These are phyloP conservation scores for Tricholoma flavovirens DNA, from an alignment of 768 basidiomycete species.

Conservation along the genomic window DNA sequence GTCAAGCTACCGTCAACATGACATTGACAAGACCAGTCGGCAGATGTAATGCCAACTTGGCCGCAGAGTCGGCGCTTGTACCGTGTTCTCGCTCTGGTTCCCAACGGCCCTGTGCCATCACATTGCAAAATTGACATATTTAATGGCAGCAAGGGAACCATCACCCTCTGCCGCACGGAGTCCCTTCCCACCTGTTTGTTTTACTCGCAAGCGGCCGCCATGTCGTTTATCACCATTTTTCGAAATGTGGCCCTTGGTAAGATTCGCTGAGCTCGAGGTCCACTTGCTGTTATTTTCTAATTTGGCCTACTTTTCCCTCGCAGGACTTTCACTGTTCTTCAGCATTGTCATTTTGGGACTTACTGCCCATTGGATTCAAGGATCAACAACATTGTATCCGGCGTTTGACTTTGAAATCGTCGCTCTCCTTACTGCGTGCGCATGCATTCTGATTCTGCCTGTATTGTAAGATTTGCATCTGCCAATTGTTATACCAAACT, in stretches of 20 bases:
- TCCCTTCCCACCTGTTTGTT: not conserved
- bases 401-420: constrained; percentile 10
- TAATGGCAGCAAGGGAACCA: not conserved
- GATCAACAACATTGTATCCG: not conserved
- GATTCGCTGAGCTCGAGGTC: not conserved
- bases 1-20: not conserved
- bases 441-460: constrained; percentile 6
- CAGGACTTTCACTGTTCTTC: constrained; percentile 9
- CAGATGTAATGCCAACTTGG: no score
- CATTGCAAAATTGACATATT: not conserved
- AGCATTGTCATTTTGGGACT: constrained; percentile 10
- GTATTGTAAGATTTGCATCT: constrained; percentile 7
- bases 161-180: not conserved
- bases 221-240: constrained; percentile 12
- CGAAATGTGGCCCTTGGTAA: constrained; percentile 1
- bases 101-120: no score
- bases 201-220: not conserved
- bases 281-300: not conserved
- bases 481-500: not conserved
- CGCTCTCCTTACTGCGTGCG: constrained; percentile 7
- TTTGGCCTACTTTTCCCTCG: not conserved
- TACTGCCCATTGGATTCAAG: constrained; percentile 8
- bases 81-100: not conserved
- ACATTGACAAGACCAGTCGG: no score
- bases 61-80: no score